phyloP scores from a whole-genome alignment of 2,329 filamentous ascomycete genomes.

The Tolypocladium album region DNA sequence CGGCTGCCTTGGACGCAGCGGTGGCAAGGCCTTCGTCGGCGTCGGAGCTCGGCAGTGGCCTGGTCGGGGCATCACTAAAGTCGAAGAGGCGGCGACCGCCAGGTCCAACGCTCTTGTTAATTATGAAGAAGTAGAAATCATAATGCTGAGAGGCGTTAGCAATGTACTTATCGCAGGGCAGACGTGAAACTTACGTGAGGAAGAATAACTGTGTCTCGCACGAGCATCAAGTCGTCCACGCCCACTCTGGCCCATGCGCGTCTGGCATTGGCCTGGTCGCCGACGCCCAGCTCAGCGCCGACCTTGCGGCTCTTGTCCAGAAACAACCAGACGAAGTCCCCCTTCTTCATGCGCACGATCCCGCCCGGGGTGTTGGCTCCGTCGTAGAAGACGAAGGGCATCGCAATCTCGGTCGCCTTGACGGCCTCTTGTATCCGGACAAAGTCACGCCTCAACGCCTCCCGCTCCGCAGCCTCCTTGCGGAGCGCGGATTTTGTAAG shows the following conservation, averaged over 20 bases:
- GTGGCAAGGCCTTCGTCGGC: slow-evolving; percentile 13
- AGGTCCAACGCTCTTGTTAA: slow-evolving; percentile 73
- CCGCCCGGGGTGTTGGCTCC: slow-evolving; percentile 84
- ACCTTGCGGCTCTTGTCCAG: slow-evolving; percentile 86
- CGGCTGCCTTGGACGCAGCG: slow-evolving; percentile 24
- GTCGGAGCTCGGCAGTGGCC: slow-evolving; percentile 1
- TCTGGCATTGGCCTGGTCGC: slow-evolving; percentile 52
- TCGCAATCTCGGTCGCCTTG: slow-evolving; percentile 77
- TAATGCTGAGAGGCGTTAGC: slow-evolving; percentile 57
- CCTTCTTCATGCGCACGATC: slow-evolving; percentile 78
- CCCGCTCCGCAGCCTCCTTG: slow-evolving; percentile 68
- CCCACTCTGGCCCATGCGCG: slow-evolving; percentile 88
- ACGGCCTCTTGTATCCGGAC: slow-evolving; percentile 72
- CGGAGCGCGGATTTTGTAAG: slow-evolving; percentile 63
- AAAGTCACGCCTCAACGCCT: slow-evolving; percentile 75
- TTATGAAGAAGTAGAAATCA: slow-evolving; percentile 93
- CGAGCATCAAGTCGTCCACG: slow-evolving; percentile 91
- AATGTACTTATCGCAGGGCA: not conserved
- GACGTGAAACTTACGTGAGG: slow-evolving; percentile 62
- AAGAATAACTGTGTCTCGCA: slow-evolving; percentile 81
- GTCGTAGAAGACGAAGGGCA: slow-evolving; percentile 96
- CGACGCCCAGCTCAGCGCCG: slow-evolving; percentile 71
- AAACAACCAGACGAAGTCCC: slow-evolving; percentile 87
- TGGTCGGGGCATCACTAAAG: slow-evolving; percentile 44
- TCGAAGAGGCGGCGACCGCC: slow-evolving; percentile 65